Evolutionary conservation across 2,329 filamentous ascomycete genomes (phyloP), one percentile per base, ranked within the genome.

Genomic region (Fusarium succisae): DNA sequence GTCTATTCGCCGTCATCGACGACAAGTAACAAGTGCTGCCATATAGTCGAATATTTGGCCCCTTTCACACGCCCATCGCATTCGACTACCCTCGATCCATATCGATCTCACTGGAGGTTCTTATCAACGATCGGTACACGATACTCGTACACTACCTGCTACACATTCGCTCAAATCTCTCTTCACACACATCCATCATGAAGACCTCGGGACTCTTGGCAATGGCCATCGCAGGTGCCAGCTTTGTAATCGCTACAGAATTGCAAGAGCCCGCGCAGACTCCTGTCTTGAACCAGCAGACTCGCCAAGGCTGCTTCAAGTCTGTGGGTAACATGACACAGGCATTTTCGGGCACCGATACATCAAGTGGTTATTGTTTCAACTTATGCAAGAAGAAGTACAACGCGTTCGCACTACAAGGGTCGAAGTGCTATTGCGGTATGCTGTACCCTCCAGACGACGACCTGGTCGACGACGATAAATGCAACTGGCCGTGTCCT

Each of bases 401-500:
- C n/a, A 44, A 44, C 10, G n/a, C 41, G 0, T 44, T 44, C n/a
- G 41, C 41, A 44, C 41, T 44, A 12, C 41, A 44, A 44, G 41
- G 41, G n/a, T 44, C 41, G 10, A 8, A 12, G 15, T 44, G 41
- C 41, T 44, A 44, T 24, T 44, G 41, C 15, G 41, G 41, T 44
- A 44, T 44, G 41, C 41, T 44, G 0, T 44, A 44, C 41, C 41
- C 41, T 44, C 41, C 41, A 44, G 41, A 44, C 0, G 41, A 44
- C n/a, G 41, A 44, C n/a, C 41, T 44, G n/a, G 87, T 90, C 12
- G 83, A 87, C 50, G 87, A 92, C 78, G 80, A 80, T 13, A 83
- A 90, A 22, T 98, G 95, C 83, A 86, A 89, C 78, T 87, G 86
- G 35, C 79, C 85, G 1, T 98, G 95, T 80, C 85, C 88, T 30